Evolutionary conservation across 2,329 filamentous ascomycete genomes (phyloP).

Genomic region (Macrophomina pseudophaseolina): DNA sequence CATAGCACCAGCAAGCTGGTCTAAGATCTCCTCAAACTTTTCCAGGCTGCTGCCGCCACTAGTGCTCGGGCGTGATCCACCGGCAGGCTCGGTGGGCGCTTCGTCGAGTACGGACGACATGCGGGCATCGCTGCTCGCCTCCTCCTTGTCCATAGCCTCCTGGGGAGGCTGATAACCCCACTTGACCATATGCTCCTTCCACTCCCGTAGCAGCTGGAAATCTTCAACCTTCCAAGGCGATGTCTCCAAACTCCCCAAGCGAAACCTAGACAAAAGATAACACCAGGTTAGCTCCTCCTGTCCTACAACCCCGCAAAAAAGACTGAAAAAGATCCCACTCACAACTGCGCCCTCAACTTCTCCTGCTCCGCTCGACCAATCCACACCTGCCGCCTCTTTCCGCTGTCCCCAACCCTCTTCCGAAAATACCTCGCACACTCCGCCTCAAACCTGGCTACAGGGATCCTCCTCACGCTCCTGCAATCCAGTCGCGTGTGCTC

Average conservation of each 20-base stretch:
- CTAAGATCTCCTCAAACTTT: too few relatives aligned
- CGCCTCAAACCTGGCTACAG: not conserved
- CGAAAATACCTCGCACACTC: not conserved
- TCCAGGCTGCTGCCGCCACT: too few relatives aligned
- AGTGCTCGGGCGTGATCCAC: too few relatives aligned
- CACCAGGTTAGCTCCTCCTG: too few relatives aligned
- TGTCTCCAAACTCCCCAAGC: not conserved
- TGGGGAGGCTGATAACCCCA: not conserved
- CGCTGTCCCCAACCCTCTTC: not conserved
- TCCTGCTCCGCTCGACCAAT: not conserved
- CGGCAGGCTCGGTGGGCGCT: too few relatives aligned
- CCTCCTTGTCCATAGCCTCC: not conserved
- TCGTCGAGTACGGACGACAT: too few relatives aligned
- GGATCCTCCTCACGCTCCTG: not conserved
- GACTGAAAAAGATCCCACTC: too few relatives aligned
- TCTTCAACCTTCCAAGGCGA: not conserved
- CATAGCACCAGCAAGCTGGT: too few relatives aligned
- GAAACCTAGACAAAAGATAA: not conserved
- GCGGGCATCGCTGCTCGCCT: not conserved
- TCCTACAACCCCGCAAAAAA: too few relatives aligned
- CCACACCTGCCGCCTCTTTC: not conserved
- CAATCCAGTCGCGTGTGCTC: not conserved
- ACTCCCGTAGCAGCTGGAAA: not conserved
- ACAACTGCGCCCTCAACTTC: not conserved
- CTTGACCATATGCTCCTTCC: not conserved